Evolutionary conservation across 2,329 filamentous ascomycete species (phyloP), one percentile per base, ranked within the genome.

Genomic region (Nigrospora osmanthi): DNA sequence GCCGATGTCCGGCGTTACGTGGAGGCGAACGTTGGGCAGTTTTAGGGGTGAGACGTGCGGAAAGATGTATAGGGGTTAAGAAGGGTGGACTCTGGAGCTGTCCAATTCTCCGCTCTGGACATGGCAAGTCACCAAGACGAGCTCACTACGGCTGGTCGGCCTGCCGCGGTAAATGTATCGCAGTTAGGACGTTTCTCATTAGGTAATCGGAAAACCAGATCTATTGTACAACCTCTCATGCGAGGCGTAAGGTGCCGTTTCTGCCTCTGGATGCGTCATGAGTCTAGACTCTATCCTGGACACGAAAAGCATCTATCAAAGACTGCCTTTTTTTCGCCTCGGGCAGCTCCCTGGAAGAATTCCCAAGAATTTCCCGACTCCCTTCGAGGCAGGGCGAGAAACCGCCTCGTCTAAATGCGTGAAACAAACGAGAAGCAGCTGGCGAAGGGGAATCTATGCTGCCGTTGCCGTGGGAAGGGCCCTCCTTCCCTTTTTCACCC

Each of bases 221-320:
- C 50, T 61, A 61, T 61, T 58, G 52, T 61, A 61, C 58, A 61
- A 55, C 54, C 50, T 51, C 53, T 49, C 13, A 49, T 38, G 41
- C 51, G 52, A 55, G 56, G 53, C 53, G 48, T 50, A 50, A 46
- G 50, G 32, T 44, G 35, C 35, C 31, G 48, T 47, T 47, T 54
- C 42, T 56, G 55, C 51, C 51, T 60, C 54, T 59, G 58, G 53
- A 56, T 55, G 49, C 49, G 13, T 36, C 15, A 14, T 37, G 19
- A 40, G 48, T 59, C 52, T 58, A 56, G 56, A 42, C 47, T 58
- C 54, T 54, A 59, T 56, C 35, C 40, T 28, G 17, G 17, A 35
- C 40, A 41, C 35, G 35, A 30, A 15, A 31, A 16, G 51, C 51
- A 56, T 57, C 53, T 54, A 56, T 45, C 35, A 38, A 44, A 43